phyloP scores from a whole-genome alignment of 75 land plant species.

The Sequoiadendron giganteum region DNA sequence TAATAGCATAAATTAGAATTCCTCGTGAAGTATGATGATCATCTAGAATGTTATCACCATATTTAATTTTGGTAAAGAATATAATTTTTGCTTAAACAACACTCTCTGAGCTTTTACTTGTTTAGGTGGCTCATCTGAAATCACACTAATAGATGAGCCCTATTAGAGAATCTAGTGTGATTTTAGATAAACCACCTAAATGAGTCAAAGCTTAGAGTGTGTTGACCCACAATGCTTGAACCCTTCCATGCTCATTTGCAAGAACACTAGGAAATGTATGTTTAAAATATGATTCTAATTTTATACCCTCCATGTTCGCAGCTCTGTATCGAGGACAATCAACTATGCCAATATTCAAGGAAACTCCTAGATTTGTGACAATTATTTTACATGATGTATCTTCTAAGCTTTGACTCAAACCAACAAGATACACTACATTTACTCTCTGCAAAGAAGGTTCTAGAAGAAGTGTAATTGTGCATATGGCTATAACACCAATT shows the following conservation, averaged over 20 bases:
- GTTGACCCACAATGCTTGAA: slow-evolving; percentile 94
- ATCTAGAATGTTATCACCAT: slow-evolving; percentile 66
- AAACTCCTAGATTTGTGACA: slow-evolving; percentile 87
- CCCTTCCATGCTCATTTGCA: slow-evolving; percentile 84
- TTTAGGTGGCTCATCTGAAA: too few species aligned
- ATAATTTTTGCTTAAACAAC: too few species aligned
- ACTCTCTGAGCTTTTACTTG: too few species aligned
- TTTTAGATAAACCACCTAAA: too few species aligned
- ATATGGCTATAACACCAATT: too few species aligned
- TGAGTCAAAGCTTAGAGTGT: too few species aligned
- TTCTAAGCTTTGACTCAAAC: slow-evolving; percentile 82
- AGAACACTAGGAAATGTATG: slow-evolving; percentile 88
- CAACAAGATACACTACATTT: slow-evolving; percentile 84
- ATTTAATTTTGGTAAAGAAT: slow-evolving; percentile 96
- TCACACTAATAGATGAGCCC: too few species aligned
- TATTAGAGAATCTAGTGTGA: too few species aligned
- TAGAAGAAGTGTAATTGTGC: too few species aligned
- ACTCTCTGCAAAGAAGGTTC: slow-evolving; percentile 83
- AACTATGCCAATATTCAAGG: slow-evolving; percentile 83
- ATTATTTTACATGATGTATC: slow-evolving; percentile 87
- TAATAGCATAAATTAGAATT: slow-evolving; percentile 76
- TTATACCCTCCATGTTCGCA: slow-evolving; percentile 96
- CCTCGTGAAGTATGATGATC: slow-evolving; percentile 94
- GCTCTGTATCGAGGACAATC: slow-evolving; percentile 92
- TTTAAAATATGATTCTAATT: slow-evolving; percentile 96